Conservation (phyloP, 2,329 filamentous ascomycete species). For the Fusarium camptoceras region DNA sequence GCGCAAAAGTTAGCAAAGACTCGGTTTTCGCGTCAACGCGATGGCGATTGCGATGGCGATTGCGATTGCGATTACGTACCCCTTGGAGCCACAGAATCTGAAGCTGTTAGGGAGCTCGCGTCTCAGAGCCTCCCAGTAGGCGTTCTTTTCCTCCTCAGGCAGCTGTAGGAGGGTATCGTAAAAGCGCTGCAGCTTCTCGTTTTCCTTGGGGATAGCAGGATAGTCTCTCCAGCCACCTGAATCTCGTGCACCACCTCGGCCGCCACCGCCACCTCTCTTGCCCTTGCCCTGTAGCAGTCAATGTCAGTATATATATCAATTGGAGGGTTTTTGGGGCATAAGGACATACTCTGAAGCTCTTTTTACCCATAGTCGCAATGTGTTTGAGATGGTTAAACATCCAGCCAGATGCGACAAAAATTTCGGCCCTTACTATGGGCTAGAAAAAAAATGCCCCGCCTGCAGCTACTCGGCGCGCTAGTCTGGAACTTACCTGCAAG, state of each 20-base stretch:
- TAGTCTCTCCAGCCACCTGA: constrained; percentile 52
- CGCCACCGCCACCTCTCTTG: constrained; percentile 53
- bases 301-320: constrained; percentile 38
- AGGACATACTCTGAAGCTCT: constrained; percentile 51
- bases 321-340: constrained; percentile 1
- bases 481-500: constrained; percentile 8
- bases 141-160: constrained; percentile 78
- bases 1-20: constrained; percentile 31
- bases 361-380: constrained; percentile 53
- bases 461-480: constrained; percentile 31
- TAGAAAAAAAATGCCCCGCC: constrained; percentile 40
- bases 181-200: constrained; percentile 86
- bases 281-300: constrained; percentile 50
- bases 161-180: constrained; percentile 85
- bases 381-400: constrained; percentile 32
- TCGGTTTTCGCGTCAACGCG: constrained; percentile 10
- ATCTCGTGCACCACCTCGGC: constrained; percentile 45
- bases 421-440: constrained; percentile 23
- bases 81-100: constrained; percentile 95
- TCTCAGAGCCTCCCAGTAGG: constrained; percentile 86
- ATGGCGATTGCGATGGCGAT: background rate
- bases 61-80: constrained; percentile 61
- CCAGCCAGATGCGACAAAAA: constrained; percentile 45
- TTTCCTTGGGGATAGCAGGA: constrained; percentile 73
- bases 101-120: constrained; percentile 96